Base-by-base conservation (phyloP, 345 rosid species). In the Eucalyptus regnans region DNA sequence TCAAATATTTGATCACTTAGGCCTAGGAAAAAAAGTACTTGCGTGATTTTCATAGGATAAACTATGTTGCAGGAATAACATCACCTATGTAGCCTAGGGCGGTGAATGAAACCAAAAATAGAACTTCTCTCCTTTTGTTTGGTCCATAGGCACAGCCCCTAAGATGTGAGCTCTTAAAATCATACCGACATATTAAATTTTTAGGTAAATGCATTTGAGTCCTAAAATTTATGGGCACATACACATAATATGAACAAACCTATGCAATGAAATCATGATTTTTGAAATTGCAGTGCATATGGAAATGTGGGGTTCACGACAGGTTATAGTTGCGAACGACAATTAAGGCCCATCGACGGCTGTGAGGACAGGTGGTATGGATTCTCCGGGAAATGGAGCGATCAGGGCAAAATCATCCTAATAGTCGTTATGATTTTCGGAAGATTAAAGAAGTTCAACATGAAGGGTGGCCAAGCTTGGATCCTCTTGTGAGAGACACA, bases 381-480 rank as follows among this genome's bases (percentile, higher is more conserved):
- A 50, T 93, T 93, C 81, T 58, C 88, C 0, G 94, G 94, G 16
- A 92, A 83, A 86, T 93, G 93, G 94, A 93, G 93, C 43, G 91
- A 91, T 25, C 56, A 85, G n/a, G 94, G 93, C 12, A 93, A 92
- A 56, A 80, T 93, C 7, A 87, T 93, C 51, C 92, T 93, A 54
- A 90, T 92, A 0, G 22, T 89, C 8, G 92, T 92, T 25, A 93
- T 92, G 95, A 14, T 94, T 5, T 92, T 91, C 86, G 93, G 95
- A 88, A 92, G 95, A 81, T 89, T 94, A 2, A 94, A 93, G 88
- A 92, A 90, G 86, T 92, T 92, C 91, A 93, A 90, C 66, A 88
- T 90, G 90, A 66, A 88, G 27, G 95, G 94, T 22, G 95, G 94
- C 15, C 89, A 43, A 86, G 91, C 92, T 7, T 94, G 95, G 95